phyloP scores from a whole-genome alignment of 768 basidiomycete species.

The Cubamyces sp. region DNA sequence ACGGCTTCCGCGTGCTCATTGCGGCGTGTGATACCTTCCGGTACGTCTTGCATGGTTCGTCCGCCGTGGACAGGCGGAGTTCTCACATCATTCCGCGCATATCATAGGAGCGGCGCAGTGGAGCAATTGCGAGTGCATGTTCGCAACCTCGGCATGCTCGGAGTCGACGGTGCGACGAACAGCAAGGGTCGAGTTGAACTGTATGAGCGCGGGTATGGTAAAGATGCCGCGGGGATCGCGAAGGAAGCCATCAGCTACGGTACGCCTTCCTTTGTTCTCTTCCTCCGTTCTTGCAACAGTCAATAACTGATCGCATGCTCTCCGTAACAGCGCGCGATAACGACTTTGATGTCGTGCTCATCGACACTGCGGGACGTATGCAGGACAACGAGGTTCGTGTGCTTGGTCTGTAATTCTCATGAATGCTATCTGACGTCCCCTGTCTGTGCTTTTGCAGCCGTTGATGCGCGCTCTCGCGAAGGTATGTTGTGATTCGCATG shows the following conservation, averaged over 20 bases:
- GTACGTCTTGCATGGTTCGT: constrained; percentile 39
- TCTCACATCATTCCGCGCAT: neutral
- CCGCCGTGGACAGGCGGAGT: neutral
- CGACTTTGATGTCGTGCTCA: constrained; percentile 93
- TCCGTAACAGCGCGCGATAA: constrained; percentile 72
- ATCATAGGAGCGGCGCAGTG: constrained; percentile 85
- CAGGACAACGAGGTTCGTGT: constrained; percentile 92
- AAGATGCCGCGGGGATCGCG: constrained; percentile 98
- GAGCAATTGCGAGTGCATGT: constrained; percentile 98
- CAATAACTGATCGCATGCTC: constrained; percentile 6
- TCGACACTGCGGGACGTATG: constrained; percentile 99
- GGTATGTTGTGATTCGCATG: constrained; percentile 41
- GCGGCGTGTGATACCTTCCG: constrained; percentile 99
- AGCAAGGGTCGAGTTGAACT: constrained; percentile 86
- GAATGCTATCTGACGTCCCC: neutral
- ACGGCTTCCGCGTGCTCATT: constrained; percentile 89
- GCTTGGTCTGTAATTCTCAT: neutral
- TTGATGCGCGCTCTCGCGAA: constrained; percentile 99
- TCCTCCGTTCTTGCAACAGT: neutral
- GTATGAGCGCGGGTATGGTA: constrained; percentile 96
- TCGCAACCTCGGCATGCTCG: constrained; percentile 87
- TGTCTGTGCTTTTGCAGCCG: constrained; percentile 53
- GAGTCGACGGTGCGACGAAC: constrained; percentile 63
- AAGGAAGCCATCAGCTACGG: constrained; percentile 93
- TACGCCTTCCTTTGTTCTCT: constrained; percentile 37